These are phyloP conservation scores for Cochlearia excelsa DNA, from an alignment of 345 rosid genomes.

Conservation along the genomic window DNA sequence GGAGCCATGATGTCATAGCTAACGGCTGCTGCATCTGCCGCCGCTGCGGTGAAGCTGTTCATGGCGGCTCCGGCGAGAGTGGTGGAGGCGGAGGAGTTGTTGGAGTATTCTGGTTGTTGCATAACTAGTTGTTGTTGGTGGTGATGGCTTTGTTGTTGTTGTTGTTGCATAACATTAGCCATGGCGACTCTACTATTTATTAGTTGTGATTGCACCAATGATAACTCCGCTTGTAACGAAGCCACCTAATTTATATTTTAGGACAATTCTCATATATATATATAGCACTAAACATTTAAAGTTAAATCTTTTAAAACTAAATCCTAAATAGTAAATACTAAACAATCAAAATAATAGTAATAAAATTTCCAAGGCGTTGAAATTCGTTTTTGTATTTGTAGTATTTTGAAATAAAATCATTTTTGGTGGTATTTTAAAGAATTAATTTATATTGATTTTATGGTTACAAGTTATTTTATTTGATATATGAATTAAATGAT, in stretches of 20 bases:
- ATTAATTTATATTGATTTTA: too few relatives aligned
- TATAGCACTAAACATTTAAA: too few relatives aligned
- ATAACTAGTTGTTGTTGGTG: conserved; percentile 43
- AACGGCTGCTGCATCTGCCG: conserved; percentile 29
- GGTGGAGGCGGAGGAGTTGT: conserved; percentile 86
- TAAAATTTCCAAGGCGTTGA: too few relatives aligned
- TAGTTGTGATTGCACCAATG: conserved; percentile 75
- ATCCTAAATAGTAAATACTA: too few relatives aligned
- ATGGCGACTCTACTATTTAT: conserved; percentile 68
- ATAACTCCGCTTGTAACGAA: conserved; percentile 72
- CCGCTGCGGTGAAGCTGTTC: conserved; percentile 35
- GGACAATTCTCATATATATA: too few relatives aligned
- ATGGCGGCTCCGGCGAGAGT: conserved; percentile 58
- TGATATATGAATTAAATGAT: too few relatives aligned
- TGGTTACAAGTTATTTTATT: too few relatives aligned
- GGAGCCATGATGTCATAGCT: conserved; percentile 50
- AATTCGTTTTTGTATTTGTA: too few relatives aligned
- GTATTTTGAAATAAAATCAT: too few relatives aligned
- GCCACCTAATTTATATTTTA: conserved; percentile 54
- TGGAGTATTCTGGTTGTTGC: conserved; percentile 83
- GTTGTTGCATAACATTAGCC: conserved; percentile 67
- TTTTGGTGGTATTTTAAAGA: not conserved
- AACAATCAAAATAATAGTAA: too few relatives aligned
- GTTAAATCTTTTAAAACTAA: too few relatives aligned
- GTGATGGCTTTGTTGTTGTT: conserved; percentile 32